Evolutionary conservation across 129 eudicot genomes (phyloP).

Genomic region (Flaveria ramosissima): DNA sequence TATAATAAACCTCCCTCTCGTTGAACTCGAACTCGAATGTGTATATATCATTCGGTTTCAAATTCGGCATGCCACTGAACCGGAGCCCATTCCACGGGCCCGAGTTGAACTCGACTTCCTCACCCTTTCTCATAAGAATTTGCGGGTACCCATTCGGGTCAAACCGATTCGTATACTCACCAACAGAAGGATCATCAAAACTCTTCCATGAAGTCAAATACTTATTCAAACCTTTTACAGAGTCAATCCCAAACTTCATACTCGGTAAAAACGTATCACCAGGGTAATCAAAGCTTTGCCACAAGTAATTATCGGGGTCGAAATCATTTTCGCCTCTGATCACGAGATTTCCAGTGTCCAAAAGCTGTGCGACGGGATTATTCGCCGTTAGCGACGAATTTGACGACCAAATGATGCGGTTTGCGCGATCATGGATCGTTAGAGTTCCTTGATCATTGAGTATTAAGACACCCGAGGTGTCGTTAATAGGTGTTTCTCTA

Average conservation of each 20-base stretch:
- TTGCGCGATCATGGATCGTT: constrained; percentile 32
- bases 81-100: constrained; percentile 73
- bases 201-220: constrained; percentile 59
- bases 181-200: constrained; percentile 51
- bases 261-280: constrained; percentile 53
- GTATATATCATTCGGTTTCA: constrained; percentile 28
- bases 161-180: constrained; percentile 45
- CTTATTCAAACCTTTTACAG: constrained; percentile 27
- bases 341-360: constrained; percentile 63
- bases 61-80: constrained; percentile 39
- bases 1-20: constrained; percentile 25
- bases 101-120: constrained; percentile 29
- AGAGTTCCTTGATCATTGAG: constrained; percentile 38
- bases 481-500: constrained; percentile 43
- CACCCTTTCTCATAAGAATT: constrained; percentile 38
- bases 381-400: constrained; percentile 27
- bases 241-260: constrained; percentile 51
- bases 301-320: constrained; percentile 29
- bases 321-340: constrained; percentile 13
- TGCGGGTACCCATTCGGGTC: constrained; percentile 59
- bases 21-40: constrained; percentile 33
- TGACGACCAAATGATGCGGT: constrained; percentile 50
- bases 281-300: constrained; percentile 79
- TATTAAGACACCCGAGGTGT: constrained; percentile 34
- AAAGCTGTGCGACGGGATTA: constrained; percentile 46